Base-by-base conservation (phyloP, 352 stramenopile genomes). In the Pythium periplocum region DNA sequence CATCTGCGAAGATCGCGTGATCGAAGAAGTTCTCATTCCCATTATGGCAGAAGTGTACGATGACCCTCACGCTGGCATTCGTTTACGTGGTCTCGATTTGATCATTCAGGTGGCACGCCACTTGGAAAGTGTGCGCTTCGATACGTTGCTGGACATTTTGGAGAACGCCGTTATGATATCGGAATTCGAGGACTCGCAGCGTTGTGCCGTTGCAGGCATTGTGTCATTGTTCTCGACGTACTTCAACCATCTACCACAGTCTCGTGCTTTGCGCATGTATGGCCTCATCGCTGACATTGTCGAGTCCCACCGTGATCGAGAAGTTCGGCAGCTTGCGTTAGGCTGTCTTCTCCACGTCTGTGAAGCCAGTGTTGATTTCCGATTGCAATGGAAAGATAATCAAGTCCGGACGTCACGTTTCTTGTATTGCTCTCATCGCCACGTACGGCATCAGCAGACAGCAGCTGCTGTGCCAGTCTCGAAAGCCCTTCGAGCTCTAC, bases 1-100 rank as follows among this genome's bases (percentile, higher is more conserved):
- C 55, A 73, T 93, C 4, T 92, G 79, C 47, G 85, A 95, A 57
- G 83, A 93, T 47, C 77, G 81, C 30, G 78, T 95, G 7, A 83
- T 94, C 35, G 84, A 95, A 68, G 82, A 95, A 60, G 73, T 95
- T 8, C 47, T 94, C 10, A 57, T 94, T 26, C 85, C 85, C 12
- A 77, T 70, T 31, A 61, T 95, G 35, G 53, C 58, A 6, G 68
- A 82, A 33, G 66, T 93, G 6, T 93, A 90, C 57, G 70, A 90
- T 59, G 85, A 95, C 51, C 55, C 66, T 11, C 73, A 88, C 34
- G 40, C 66, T 0, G 70, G 72, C 4, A 77, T 95, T 36, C 82
- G 85, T 6, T 57, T 65, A 9, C 75, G 71, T 35, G 73, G 65
- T 2, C 53, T 95, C 6, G 78, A 75, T 6, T 68, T 92, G 39